Evolutionary conservation across 441 rosid genomes (phyloP), one percentile per base, ranked within the genome.

Genomic region (Eutrema salsugineum): DNA sequence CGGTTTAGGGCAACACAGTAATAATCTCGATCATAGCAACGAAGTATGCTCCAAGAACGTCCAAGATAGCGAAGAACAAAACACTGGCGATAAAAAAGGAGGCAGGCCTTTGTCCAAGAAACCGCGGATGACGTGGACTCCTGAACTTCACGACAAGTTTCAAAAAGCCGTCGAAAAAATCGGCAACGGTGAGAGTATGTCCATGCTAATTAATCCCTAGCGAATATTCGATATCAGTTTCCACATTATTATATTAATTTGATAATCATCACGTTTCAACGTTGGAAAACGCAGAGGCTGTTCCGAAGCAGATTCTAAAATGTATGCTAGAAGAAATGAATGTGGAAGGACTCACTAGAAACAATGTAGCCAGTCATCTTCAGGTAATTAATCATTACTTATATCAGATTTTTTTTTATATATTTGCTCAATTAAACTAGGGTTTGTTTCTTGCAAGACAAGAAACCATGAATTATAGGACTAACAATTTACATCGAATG

Each of bases 321-420:
- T 30, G 1, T 3, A 76, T 69, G 71, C 61, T 63, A 63, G 60
- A 70, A 22, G 66, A 59, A 2, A 11, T 27, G 60, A 42, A 69
- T 12, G 65, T 69, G 1, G 22, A 22, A 19, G 68, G 79, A 39
- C 66, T 75, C 47, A 46, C 54, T n/a, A 62, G 70, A 54, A 55
- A 55, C 53, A 62, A 68, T 30, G 66, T 75, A 7, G 75, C 75
- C 10, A 68, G 75, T 38, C 79, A 75, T 62, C 79, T 75, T 36
- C 75, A 75, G 70, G 79, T 68, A 35, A n/a, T n/a, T n/a, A n/a
- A n/a, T n/a, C n/a, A n/a, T n/a, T n/a, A n/a, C n/a, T n/a, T n/a
- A n/a, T n/a, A n/a, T n/a, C n/a, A n/a, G n/a, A 33, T 19, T 5
- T 16, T 47, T 59, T 14, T 48, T 19, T 20, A 9, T 15, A 10